Evolutionary conservation across 768 basidiomycete species (phyloP), one percentile per base, ranked within the genome.

Genomic region (Boletus sensibilis): DNA sequence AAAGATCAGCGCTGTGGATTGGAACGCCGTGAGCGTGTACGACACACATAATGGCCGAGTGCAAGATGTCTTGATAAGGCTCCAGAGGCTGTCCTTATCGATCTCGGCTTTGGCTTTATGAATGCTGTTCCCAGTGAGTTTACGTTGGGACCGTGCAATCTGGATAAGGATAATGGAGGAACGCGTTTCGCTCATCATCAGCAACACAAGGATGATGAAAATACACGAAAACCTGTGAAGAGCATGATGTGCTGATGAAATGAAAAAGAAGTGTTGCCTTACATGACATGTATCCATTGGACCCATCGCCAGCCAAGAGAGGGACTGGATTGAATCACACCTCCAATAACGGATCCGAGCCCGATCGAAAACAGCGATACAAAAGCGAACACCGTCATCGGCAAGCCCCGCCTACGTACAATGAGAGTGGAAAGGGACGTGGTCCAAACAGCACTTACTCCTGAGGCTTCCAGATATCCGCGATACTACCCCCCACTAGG

Each of bases 271-370:
- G 2, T 2, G 11, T 42, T 13, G 31, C 31, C 64, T 52, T 47
- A 83, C 86, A 86, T 87, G 64, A 83, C 71, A 56, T 85, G 82
- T 13, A 91, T 77, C 89, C 89, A 92, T 64, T 89, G 82, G 20
- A 93, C 87, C 88, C 90, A 92, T 38, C 89, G 75, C 89, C 90
- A 92, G 57, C 77, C 77, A 6, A 91, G 72, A 31, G 72, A 72
- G 0, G 75, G 72, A 57, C 81, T 81, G 58, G 80, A 76, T 63
- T 90, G 82, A 34, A 89, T 77, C 79, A 84, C 87, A 10, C 85
- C 86, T 27, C 82, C 82, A 4, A 79, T 71, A 0, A 86, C 70
- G 0, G 89, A 83, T 6, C 86, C 90, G 2, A 91, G 41, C 0
- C 84, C 87, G 0, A 82, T 81, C 0, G 80, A 79, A 9, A 78